phyloP scores from a whole-genome alignment of 1,139 yeast genomes.

The Groenewaldozyma auringiensis region DNA sequence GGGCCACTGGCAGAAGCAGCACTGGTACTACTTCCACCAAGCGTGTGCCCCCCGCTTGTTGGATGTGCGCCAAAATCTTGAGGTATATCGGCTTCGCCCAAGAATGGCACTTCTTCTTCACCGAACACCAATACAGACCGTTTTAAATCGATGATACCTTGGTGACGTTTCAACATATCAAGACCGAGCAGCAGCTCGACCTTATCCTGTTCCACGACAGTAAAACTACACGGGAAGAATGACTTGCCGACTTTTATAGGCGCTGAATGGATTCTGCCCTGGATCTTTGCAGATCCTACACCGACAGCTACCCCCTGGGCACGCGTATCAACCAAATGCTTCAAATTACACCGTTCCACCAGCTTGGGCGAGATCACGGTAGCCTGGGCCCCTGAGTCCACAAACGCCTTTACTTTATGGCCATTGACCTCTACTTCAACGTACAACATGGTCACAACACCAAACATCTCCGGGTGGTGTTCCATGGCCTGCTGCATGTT shows the following conservation, averaged over 20 bases:
- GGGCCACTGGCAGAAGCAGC: conserved; percentile 3
- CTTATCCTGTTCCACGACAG: conserved; percentile 61
- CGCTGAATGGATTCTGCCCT: conserved; percentile 84
- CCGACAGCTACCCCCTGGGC: conserved; percentile 82
- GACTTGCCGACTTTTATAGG: conserved; percentile 70
- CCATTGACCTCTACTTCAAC: conserved; percentile 74
- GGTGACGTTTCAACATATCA: conserved; percentile 83
- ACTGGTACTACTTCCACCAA: background rate
- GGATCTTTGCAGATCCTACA: conserved; percentile 72
- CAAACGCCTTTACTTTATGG: conserved; percentile 77
- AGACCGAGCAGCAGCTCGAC: conserved; percentile 46
- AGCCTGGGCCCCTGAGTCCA: conserved; percentile 92
- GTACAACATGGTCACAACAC: conserved; percentile 75
- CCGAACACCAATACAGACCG: conserved; percentile 66
- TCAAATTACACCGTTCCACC: conserved; percentile 65
- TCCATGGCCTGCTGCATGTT: conserved; percentile 75
- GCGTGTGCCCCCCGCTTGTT: background rate
- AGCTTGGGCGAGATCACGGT: conserved; percentile 73
- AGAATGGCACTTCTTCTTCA: conserved; percentile 58
- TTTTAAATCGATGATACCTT: conserved; percentile 69
- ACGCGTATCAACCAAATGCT: conserved; percentile 71
- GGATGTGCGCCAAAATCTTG: conserved; percentile 19
- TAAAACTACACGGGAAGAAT: conserved; percentile 70
- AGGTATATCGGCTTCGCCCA: conserved; percentile 68
- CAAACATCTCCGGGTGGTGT: conserved; percentile 83